Conservation (phyloP, 768 basidiomycete genomes). For the Boletus pseudo-olivaceus region DNA sequence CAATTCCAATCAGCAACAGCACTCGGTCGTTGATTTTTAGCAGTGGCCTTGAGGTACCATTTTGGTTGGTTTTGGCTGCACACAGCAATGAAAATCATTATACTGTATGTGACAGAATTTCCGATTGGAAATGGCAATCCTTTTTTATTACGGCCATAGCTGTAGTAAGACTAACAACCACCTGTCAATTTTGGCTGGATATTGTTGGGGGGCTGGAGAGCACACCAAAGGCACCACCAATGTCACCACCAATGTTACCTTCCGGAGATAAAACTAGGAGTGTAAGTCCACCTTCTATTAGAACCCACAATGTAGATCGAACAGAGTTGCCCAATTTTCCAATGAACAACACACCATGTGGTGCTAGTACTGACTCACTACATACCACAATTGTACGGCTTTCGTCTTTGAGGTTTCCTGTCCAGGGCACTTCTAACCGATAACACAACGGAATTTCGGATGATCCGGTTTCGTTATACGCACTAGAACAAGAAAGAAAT, state of each 20-base stretch:
- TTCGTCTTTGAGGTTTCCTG: background rate
- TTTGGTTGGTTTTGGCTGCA: no score
- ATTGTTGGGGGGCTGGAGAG: conserved; percentile 72
- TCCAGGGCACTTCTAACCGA: background rate
- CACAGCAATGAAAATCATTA: no score
- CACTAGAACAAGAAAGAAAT: conserved; percentile 12
- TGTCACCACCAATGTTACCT: conserved; percentile 71
- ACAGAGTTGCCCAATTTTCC: conserved; percentile 56
- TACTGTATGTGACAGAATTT: no score
- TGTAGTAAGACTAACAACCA: no score
- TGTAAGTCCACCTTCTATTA: conserved; percentile 35
- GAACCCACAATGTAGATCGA: conserved; percentile 5
- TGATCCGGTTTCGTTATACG: background rate
- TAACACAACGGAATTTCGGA: background rate
- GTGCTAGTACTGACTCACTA: no score
- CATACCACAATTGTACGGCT: conserved; percentile 4
- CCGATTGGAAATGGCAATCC: no score
- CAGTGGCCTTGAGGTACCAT: no score
- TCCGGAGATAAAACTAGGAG: conserved; percentile 79
- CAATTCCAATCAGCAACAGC: no score
- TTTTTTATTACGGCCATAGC: no score
- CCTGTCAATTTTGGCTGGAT: no score
- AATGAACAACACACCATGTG: conserved; percentile 35
- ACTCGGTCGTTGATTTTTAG: no score
- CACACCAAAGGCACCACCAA: conserved; percentile 62